Base-by-base conservation (phyloP, 2,329 filamentous ascomycete species). In the Aspergillus pseudotamarii region DNA sequence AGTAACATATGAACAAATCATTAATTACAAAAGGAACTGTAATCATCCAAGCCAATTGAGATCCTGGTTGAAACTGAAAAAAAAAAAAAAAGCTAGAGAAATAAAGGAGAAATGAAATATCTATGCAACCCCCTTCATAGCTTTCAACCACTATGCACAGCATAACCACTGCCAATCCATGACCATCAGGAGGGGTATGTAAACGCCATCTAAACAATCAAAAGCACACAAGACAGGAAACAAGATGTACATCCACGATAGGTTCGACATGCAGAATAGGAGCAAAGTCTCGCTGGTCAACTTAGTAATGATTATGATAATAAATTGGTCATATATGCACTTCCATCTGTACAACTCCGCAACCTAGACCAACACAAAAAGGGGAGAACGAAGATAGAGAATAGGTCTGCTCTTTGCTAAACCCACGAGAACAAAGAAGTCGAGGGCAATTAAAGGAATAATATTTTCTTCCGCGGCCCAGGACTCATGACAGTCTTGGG, bases 311-410 rank as follows among this genome's bases (percentile, higher is more conserved):
- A 68, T 68, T 67, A 66, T 67, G 60, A 64, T 58, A 58, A 60
- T 51, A 64, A 60, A 59, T 59, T 51, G 48, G 61, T 67, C 63
- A 38, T 65, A 59, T 63, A 59, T 68, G 65, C 67, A 66, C 65
- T 60, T 61, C 66, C 59, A 53, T 69, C 65, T 70, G 68, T 69
- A 67, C 57, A 71, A 71, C 68, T 69, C 67, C 69, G 56, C 61
- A 60, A 60, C 61, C 62, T 63, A 64, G 60, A 57, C 59, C 53
- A 54, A 54, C 50, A 57, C 26, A 59, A 61, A 38, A 57, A 28
- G 41, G 32, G 36, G 30, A 57, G 28, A 50, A 57, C 34, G 55
- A 57, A 67, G 62, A 60, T 55, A 26, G 48, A 51, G 48, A n/a
- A 32, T 32, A 51, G 28, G 10, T 51, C n/a, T 32, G 28, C 48